Percentiles rank a stretch among this genome's conserved stretches.
Evolutionary conservation across 768 basidiomycete genomes (phyloP).

Genomic region (Kwoniella sp.): DNA sequence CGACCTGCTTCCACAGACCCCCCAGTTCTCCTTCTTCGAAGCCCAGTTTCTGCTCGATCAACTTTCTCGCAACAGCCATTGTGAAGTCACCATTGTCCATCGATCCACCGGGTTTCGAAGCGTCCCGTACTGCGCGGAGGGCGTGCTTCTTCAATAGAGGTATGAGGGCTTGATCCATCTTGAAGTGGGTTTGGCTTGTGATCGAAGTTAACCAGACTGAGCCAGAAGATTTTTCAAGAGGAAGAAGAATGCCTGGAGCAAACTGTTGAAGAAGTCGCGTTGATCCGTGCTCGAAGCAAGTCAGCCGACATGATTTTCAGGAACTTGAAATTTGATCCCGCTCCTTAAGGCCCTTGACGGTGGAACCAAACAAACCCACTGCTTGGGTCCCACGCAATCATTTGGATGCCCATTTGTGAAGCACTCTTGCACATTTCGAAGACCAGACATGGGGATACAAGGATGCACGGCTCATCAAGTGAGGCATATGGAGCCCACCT

Average conservation of each 20-base stretch:
- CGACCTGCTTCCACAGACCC: constrained; percentile 29
- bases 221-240: too few relatives aligned
- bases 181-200: background rate
- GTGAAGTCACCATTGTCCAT: constrained; percentile 35
- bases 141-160: constrained; percentile 15
- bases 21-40: constrained; percentile 26
- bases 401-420: too few relatives aligned
- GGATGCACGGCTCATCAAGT: too few relatives aligned
- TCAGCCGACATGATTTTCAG: too few relatives aligned
- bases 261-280: too few relatives aligned
- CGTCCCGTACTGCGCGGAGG: constrained; percentile 16
- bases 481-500: too few relatives aligned
- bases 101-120: constrained; percentile 26
- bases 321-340: constrained; percentile 1
- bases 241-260: too few relatives aligned
- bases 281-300: too few relatives aligned
- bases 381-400: too few relatives aligned
- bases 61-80: constrained; percentile 24
- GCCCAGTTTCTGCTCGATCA: constrained; percentile 23
- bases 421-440: too few relatives aligned
- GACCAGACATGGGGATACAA: too few relatives aligned
- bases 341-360: background rate
- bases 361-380: constrained; percentile 7
- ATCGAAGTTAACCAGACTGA: too few relatives aligned
- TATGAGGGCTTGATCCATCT: constrained; percentile 31